Evolutionary conservation across 108 stramenopile genomes (phyloP).

Genomic region (Aureococcus anophagefferens): DNA sequence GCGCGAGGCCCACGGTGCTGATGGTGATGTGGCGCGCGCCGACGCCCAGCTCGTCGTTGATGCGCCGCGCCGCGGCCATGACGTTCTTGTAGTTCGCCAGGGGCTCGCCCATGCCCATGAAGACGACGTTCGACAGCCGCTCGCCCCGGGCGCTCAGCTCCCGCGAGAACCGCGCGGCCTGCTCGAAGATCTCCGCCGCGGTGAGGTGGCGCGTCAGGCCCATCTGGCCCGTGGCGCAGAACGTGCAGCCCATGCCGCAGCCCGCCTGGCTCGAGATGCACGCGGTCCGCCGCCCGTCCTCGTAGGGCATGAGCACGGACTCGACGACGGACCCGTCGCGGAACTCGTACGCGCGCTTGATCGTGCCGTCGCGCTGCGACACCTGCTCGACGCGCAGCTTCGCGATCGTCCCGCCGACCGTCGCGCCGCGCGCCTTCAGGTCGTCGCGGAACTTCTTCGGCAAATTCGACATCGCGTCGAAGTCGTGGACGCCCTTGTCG

Average conservation of each 20-base stretch:
- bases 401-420: slow-evolving; percentile 41
- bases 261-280: slow-evolving; percentile 92
- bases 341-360: slow-evolving; percentile 75
- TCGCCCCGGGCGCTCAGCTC: slow-evolving; percentile 47
- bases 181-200: slow-evolving; percentile 78
- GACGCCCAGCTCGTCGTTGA: slow-evolving; percentile 79
- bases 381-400: slow-evolving; percentile 52
- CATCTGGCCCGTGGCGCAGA: slow-evolving; percentile 91
- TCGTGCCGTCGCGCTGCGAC: slow-evolving; percentile 72
- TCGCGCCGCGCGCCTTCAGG: slow-evolving; percentile 41
- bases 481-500: slow-evolving; percentile 54
- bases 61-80: slow-evolving; percentile 62
- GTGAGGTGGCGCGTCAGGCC: slow-evolving; percentile 85
- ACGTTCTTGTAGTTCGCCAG: slow-evolving; percentile 88
- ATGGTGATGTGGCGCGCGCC: slow-evolving; percentile 85
- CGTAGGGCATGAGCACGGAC: slow-evolving; percentile 91
- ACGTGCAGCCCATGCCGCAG: slow-evolving; percentile 86
- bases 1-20: slow-evolving; percentile 63
- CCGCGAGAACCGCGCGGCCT: slow-evolving; percentile 62
- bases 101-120: slow-evolving; percentile 93
- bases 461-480: slow-evolving; percentile 72
- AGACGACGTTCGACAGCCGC: slow-evolving; percentile 80
- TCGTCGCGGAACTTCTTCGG: slow-evolving; percentile 54
- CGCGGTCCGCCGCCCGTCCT: slow-evolving; percentile 85
- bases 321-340: slow-evolving; percentile 86